Base-by-base conservation (phyloP, 73 alveolate species). In the Effrenium voratum region DNA sequence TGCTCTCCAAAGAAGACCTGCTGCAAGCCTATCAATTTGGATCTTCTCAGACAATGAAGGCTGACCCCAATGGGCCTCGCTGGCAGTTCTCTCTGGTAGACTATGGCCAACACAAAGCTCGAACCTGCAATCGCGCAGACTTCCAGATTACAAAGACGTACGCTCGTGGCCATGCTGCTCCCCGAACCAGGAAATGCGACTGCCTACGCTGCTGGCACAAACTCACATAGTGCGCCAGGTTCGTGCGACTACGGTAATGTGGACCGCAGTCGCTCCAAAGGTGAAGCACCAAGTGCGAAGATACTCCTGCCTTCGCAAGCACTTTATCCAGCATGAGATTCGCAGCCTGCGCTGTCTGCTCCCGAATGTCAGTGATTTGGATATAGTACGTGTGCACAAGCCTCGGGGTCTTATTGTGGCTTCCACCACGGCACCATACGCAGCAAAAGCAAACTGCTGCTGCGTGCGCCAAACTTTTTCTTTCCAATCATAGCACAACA, bases 401-500 rank as follows among this genome's bases (percentile, higher is more conserved):
- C 36, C 41, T 38, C 24, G 59, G 86, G 5, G 52, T 24, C 32
- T 13, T 46, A 5, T 52, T 57, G 6, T 52, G 0, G 57, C 86
- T 75, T 0, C 59, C 1, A 75, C 86, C 32, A 75, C 86, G 1
- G 40, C 12, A 12, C 86, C 59, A 41, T 75, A 75, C 40, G 41
- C 86, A 5, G 86, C 86, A 40, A 75, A 40, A 40, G 86, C 86
- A 30, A 40, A 75, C 38, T 24, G 8, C 57, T 75, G 86, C 57
- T 75, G 86, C 86, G 41, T 75, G 59, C 41, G 86, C 86, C 93
- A 52, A 36, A 83, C 26, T 22, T 83, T 83, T 41, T 83, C 93
- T 34, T 50, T 49, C 93, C 93, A 83, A 12, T 83, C 93, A 40
- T 34, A 83, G 55, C 68, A 38, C n/a, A 83, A 5, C 41, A 34